Conservation (phyloP, 2,329 filamentous ascomycete genomes). For the Raffaelea arxii region DNA sequence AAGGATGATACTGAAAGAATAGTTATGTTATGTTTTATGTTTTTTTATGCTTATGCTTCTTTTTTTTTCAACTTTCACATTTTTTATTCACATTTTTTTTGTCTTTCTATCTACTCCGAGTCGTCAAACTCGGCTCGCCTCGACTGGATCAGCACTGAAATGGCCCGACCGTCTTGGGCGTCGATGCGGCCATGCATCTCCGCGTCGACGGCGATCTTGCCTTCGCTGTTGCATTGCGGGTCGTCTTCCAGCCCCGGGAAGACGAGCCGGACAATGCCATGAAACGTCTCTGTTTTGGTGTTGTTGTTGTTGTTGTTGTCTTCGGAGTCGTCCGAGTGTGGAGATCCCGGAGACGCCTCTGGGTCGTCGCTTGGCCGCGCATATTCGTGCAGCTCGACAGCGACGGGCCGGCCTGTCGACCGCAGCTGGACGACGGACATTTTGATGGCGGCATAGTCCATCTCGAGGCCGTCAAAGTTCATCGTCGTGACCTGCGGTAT, state of each 20-base stretch:
- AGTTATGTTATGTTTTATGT: neutral
- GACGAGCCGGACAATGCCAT: slow-evolving; percentile 55
- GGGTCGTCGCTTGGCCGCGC: too few species aligned
- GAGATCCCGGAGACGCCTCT: too few species aligned
- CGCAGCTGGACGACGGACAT: slow-evolving; percentile 50
- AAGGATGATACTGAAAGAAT: too few species aligned
- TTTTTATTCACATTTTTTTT: neutral
- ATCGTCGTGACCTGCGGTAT: slow-evolving; percentile 53
- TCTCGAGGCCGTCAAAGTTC: slow-evolving; percentile 31
- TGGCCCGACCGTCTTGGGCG: slow-evolving; percentile 33
- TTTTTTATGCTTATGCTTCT: neutral
- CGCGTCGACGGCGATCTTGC: slow-evolving; percentile 5
- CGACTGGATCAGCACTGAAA: neutral
- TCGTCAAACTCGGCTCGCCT: neutral
- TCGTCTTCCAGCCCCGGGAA: slow-evolving; percentile 20
- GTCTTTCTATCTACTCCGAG: neutral
- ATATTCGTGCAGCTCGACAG: slow-evolving; percentile 61
- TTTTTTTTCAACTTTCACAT: neutral
- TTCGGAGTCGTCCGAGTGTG: too few species aligned
- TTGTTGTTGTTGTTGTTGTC: too few species aligned
- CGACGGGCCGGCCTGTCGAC: too few species aligned
- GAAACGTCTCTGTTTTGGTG: slow-evolving; percentile 61
- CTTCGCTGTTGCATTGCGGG: too few species aligned
- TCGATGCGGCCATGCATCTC: slow-evolving; percentile 31
- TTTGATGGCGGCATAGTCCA: slow-evolving; percentile 22